phyloP scores from a whole-genome alignment of 2,329 filamentous ascomycete genomes.

The Elsinoe ampelina region DNA sequence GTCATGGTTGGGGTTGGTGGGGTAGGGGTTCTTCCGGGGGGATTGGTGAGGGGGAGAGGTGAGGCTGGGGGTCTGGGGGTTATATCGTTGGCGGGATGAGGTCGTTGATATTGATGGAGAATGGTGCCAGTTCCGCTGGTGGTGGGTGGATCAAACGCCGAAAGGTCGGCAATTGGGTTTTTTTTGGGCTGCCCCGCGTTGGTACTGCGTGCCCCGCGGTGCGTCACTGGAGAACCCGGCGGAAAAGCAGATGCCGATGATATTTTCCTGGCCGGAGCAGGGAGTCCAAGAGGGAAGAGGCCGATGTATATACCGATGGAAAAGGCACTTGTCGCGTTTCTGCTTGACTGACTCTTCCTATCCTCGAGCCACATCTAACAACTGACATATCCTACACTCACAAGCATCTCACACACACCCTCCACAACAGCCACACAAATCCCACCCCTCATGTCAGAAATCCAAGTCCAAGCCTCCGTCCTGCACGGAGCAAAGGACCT shows the following conservation, averaged over 20 bases:
- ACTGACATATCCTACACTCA: too few relatives aligned
- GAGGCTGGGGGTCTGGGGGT: background rate
- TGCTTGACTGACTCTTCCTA: too few relatives aligned
- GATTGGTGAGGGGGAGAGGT: background rate
- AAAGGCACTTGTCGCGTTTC: background rate
- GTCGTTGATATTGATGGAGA: conserved; percentile 11
- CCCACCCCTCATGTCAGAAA: conserved; percentile 14
- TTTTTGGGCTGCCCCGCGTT: background rate
- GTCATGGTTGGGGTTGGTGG: conserved; percentile 21
- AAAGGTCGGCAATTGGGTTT: conserved; percentile 2
- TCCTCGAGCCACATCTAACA: too few relatives aligned
- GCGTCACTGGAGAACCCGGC: background rate
- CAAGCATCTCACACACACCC: too few relatives aligned
- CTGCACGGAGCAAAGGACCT: conserved; percentile 54
- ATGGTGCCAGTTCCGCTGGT: background rate
- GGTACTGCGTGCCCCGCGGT: background rate
- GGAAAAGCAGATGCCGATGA: background rate
- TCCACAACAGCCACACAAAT: too few relatives aligned
- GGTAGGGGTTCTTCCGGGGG: background rate
- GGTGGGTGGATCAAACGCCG: conserved; percentile 1
- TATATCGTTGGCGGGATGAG: conserved; percentile 13
- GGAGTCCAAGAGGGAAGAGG: background rate
- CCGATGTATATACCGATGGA: background rate
- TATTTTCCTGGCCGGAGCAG: background rate
- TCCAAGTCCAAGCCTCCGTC: conserved; percentile 42